Evolutionary conservation across 2,329 filamentous ascomycete species (phyloP).

Genomic region (Ophiocordyceps camponoti-saundersi): DNA sequence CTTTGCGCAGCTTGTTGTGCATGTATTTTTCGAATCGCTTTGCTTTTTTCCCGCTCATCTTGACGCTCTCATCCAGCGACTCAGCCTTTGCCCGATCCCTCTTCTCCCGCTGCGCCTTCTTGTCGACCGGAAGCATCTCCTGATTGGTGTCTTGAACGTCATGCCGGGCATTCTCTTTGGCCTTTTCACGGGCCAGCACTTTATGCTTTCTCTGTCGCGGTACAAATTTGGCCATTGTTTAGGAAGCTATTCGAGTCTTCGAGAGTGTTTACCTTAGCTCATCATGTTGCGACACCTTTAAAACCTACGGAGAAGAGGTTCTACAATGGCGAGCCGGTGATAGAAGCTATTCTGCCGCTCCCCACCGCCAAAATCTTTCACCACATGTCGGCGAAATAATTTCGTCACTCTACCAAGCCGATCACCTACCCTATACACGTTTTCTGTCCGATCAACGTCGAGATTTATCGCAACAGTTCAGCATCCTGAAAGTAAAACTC

Average conservation of each 20-base stretch:
- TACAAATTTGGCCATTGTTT: slow-evolving; percentile 37
- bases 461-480: background rate
- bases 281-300: background rate
- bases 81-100: slow-evolving; percentile 38
- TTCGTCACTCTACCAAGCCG: too few species aligned
- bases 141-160: slow-evolving; percentile 21
- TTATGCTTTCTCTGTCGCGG: slow-evolving; percentile 52
- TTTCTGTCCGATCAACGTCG: too few species aligned
- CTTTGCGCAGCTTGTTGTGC: slow-evolving; percentile 85
- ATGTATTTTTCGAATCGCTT: slow-evolving; percentile 54
- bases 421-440: background rate
- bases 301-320: background rate
- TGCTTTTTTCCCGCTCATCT: slow-evolving; percentile 47
- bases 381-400: too few species aligned
- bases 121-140: slow-evolving; percentile 21
- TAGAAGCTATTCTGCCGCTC: slow-evolving; percentile 15
- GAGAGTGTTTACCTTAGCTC: background rate
- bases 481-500: slow-evolving; percentile 21
- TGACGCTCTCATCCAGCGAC: slow-evolving; percentile 29
- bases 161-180: slow-evolving; percentile 22
- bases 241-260: background rate
- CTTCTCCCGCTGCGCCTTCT: slow-evolving; percentile 33
- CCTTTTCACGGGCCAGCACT: slow-evolving; percentile 45
- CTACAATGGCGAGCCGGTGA: background rate
- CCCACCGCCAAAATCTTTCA: slow-evolving; percentile 16